Conservation (phyloP, 768 basidiomycete species). For the Calocybe cyanea region DNA sequence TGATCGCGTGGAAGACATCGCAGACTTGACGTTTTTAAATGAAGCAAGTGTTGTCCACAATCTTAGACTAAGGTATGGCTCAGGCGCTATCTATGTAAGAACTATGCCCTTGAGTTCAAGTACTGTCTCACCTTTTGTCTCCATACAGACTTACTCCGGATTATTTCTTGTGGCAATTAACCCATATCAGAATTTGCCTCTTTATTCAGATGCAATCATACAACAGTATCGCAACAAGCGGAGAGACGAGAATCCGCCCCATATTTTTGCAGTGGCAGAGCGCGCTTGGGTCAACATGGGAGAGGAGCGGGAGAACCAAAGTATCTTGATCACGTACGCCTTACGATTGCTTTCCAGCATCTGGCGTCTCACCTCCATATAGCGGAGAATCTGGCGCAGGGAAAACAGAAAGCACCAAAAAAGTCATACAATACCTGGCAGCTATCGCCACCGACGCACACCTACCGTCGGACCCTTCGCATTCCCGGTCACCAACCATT, state of each 20-base stretch:
- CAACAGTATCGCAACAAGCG: conserved; percentile 89
- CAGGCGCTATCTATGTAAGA: conserved; percentile 89
- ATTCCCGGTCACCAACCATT: conserved; percentile 65
- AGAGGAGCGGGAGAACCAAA: conserved; percentile 95
- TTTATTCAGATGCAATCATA: conserved; percentile 86
- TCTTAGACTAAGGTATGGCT: conserved; percentile 85
- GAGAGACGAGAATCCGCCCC: conserved; percentile 89
- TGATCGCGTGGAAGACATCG: conserved; percentile 96
- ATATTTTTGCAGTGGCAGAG: conserved; percentile 96
- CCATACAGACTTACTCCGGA: conserved; percentile 81
- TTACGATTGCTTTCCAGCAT: background rate
- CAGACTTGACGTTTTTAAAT: conserved; percentile 95
- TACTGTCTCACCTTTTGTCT: conserved; percentile 4
- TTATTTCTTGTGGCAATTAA: conserved; percentile 98
- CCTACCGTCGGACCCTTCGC: conserved; percentile 48
- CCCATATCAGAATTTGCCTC: conserved; percentile 88
- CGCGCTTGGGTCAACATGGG: conserved; percentile 99
- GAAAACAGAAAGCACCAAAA: conserved; percentile 99
- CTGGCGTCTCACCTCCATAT: conserved; percentile 10
- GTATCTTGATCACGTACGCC: conserved; percentile 93
- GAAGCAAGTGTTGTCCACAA: conserved; percentile 99
- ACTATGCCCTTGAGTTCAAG: conserved; percentile 1
- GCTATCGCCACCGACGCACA: conserved; percentile 89
- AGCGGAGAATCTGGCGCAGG: conserved; percentile 99
- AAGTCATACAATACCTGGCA: conserved; percentile 98